phyloP scores from a whole-genome alignment of 2,329 filamentous ascomycete species.

The Penicillium sp. region DNA sequence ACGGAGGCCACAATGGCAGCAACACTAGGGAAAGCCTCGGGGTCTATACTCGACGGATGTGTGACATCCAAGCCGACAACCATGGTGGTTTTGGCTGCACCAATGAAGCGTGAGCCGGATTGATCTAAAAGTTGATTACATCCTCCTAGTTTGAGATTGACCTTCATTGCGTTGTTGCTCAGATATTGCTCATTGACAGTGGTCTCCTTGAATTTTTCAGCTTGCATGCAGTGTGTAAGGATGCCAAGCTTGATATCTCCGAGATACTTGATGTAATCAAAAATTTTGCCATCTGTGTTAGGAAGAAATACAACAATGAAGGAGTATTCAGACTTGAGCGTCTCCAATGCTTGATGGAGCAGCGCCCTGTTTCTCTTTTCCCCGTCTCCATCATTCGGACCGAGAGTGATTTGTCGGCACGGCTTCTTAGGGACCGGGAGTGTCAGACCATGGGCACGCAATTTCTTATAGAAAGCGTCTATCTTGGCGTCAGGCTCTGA shows the following conservation, averaged over 20 bases:
- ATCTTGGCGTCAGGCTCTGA: neutral
- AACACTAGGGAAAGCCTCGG: constrained; percentile 64
- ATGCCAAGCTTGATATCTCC: constrained; percentile 65
- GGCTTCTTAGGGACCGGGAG: neutral
- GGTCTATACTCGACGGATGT: constrained; percentile 68
- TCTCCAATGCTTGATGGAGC: neutral
- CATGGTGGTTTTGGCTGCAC: constrained; percentile 67
- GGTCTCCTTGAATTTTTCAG: constrained; percentile 46
- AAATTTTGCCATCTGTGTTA: constrained; percentile 52
- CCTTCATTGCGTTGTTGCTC: constrained; percentile 69
- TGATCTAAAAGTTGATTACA: constrained; percentile 63
- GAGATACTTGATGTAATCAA: constrained; percentile 63
- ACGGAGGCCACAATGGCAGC: constrained; percentile 75
- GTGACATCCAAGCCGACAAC: constrained; percentile 84
- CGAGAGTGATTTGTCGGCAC: neutral
- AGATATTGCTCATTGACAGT: constrained; percentile 50
- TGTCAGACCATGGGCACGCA: constrained; percentile 4
- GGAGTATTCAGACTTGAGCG: neutral
- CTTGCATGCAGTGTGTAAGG: constrained; percentile 62
- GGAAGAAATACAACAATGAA: constrained; percentile 47
- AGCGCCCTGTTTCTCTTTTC: neutral
- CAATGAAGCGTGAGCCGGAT: constrained; percentile 56
- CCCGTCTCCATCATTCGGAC: neutral
- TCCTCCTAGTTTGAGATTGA: constrained; percentile 76
- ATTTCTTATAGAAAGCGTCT: neutral